Evolutionary conservation across 2,329 filamentous ascomycete genomes (phyloP).

Genomic region (Neonectria hederae): DNA sequence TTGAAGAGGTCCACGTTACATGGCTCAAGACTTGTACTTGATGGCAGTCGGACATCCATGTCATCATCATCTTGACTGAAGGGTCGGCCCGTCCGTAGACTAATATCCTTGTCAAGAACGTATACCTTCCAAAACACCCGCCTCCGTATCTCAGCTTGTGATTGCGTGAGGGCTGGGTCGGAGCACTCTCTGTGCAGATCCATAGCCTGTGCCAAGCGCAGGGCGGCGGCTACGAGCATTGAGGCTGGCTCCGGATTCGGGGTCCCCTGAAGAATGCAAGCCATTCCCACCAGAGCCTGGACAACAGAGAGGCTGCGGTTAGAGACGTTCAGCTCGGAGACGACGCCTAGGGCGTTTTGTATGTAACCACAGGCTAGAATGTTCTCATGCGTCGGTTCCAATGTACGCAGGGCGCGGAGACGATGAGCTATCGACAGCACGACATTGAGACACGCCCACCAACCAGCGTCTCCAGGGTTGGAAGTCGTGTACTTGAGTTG

Average conservation of each 20-base stretch:
- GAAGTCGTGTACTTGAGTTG: conserved; percentile 24
- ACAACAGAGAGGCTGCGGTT: conserved; percentile 29
- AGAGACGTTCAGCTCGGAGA: conserved; percentile 32
- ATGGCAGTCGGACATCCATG: conserved; percentile 40
- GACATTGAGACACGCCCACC: conserved; percentile 42
- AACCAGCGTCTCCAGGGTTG: conserved; percentile 24
- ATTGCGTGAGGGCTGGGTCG: conserved; percentile 9
- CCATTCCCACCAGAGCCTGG: conserved; percentile 40
- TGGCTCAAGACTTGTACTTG: conserved; percentile 7
- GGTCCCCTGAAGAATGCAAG: conserved; percentile 37
- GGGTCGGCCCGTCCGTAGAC: conserved; percentile 35
- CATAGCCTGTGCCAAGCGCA: conserved; percentile 38
- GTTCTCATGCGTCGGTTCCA: conserved; percentile 27
- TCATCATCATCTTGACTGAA: conserved; percentile 42
- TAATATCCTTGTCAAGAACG: conserved; percentile 40
- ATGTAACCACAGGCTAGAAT: conserved; percentile 27
- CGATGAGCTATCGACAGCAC: conserved; percentile 34
- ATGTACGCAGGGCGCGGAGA: conserved; percentile 34
- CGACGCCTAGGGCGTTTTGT: conserved; percentile 34
- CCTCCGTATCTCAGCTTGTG: conserved; percentile 29
- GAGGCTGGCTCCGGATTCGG: conserved; percentile 33
- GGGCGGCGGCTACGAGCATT: conserved; percentile 33
- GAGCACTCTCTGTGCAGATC: conserved; percentile 30
- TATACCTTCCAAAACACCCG: conserved; percentile 41
- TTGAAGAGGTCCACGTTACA: conserved; percentile 33